phyloP scores from a whole-genome alignment of 345 rosid genomes.

The Pistacia atlantica region DNA sequence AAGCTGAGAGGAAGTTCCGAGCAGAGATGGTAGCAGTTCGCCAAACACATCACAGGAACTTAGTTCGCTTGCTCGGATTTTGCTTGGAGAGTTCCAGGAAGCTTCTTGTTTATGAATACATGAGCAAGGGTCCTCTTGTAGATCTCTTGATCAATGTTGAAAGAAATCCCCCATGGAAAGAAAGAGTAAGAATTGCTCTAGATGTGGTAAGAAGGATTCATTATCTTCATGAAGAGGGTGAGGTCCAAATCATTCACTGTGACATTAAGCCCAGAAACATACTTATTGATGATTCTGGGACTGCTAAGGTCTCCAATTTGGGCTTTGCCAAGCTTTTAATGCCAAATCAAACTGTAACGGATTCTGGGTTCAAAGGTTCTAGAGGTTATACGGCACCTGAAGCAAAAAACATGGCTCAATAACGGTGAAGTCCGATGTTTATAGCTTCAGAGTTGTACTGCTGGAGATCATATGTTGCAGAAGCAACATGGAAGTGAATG shows the following conservation, averaged over 20 bases:
- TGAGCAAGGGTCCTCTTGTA: slow-evolving; percentile 24
- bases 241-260: slow-evolving; percentile 29
- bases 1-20: slow-evolving; percentile 24
- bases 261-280: slow-evolving; percentile 23
- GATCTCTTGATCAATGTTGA: background rate
- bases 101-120: slow-evolving; percentile 32
- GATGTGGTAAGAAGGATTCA: background rate
- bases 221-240: slow-evolving; percentile 29
- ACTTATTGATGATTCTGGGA: slow-evolving; percentile 25
- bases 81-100: slow-evolving; percentile 22
- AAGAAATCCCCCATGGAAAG: slow-evolving; percentile 15
- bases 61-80: slow-evolving; percentile 33
- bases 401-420: too few relatives aligned
- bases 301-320: slow-evolving; percentile 25
- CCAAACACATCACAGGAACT: slow-evolving; percentile 32
- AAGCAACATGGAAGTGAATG: too few relatives aligned
- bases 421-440: too few relatives aligned
- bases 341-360: slow-evolving; percentile 24
- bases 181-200: slow-evolving; percentile 18
- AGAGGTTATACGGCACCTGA: slow-evolving; percentile 10
- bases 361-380: slow-evolving; percentile 6
- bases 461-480: too few relatives aligned
- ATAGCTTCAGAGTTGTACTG: background rate
- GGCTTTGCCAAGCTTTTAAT: slow-evolving; percentile 28
- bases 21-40: slow-evolving; percentile 31